A percentile compares a stretch with the other conserved stretches of the same genome.
Conservation (phyloP, 1,284 basidiomycete species). For the Porodaedalea pini region DNA sequence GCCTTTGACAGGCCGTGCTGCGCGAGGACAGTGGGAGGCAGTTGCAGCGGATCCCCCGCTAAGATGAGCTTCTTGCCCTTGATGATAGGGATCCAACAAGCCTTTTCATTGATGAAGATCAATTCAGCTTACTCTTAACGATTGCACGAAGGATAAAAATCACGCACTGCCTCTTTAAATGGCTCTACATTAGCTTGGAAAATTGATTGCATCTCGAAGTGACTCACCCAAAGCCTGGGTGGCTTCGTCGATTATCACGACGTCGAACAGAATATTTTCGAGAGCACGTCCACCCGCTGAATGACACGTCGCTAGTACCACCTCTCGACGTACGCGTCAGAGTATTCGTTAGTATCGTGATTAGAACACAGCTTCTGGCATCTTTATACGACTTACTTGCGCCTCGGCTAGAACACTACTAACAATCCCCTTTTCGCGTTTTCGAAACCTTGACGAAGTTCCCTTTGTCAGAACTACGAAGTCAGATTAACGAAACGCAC, state of each 20-base stretch:
- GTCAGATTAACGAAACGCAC: conserved; percentile 25
- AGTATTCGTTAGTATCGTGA: not conserved
- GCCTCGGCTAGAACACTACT: conserved; percentile 75
- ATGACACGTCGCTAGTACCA: conserved; percentile 92
- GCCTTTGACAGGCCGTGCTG: conserved; percentile 33
- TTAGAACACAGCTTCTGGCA: not conserved
- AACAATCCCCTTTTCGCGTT: conserved; percentile 82
- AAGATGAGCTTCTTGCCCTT: conserved; percentile 86
- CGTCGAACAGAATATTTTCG: conserved; percentile 76
- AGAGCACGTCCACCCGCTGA: conserved; percentile 82
- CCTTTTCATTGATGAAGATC: conserved; percentile 41
- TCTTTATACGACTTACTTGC: conserved; percentile 43
- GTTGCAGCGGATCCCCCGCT: conserved; percentile 87
- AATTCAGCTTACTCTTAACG: conserved; percentile 85
- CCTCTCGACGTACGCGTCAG: conserved; percentile 36
- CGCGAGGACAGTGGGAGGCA: conserved; percentile 90
- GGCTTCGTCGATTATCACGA: conserved; percentile 93
- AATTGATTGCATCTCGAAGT: too few relatives aligned
- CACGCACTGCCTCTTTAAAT: conserved; percentile 65
- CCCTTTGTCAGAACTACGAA: not conserved
- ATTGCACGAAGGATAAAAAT: conserved; percentile 10
- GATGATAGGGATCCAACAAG: conserved; percentile 94
- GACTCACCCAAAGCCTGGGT: conserved; percentile 72
- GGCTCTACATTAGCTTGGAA: too few relatives aligned
- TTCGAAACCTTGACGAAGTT: conserved; percentile 65